Percentiles rank a stretch among this genome's conserved stretches.
These are phyloP conservation scores for Aspergillus pseudotamarii DNA, from an alignment of 2,329 filamentous ascomycete species.

Conservation along the genomic window DNA sequence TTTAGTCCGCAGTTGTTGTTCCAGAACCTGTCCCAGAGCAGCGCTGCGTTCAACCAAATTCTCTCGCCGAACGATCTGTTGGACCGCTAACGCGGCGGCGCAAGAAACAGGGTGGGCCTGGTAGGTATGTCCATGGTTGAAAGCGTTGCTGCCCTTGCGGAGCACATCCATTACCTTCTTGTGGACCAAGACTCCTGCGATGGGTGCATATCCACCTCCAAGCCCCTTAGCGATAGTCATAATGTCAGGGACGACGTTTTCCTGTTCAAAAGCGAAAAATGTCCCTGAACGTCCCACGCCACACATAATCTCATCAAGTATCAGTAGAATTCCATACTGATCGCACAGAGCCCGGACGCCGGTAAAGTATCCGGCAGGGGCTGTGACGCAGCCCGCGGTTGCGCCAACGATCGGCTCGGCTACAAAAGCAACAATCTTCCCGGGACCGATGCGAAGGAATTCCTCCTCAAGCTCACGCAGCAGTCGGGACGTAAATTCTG, in stretches of 20 bases:
- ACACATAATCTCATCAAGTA: conserved; percentile 10
- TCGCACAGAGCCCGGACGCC: background rate
- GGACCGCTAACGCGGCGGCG: conserved; percentile 5
- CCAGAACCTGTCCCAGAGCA: background rate
- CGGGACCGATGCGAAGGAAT: conserved; percentile 2
- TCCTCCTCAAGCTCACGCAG: conserved; percentile 4
- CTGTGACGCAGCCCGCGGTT: conserved; percentile 4
- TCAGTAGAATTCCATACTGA: background rate
- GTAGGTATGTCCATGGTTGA: conserved; percentile 6
- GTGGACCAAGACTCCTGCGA: conserved; percentile 4
- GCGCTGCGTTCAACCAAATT: background rate
- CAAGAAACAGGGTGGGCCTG: conserved; percentile 7
- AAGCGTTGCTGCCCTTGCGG: background rate
- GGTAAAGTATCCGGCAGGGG: conserved; percentile 1
- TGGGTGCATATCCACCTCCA: conserved; percentile 2
- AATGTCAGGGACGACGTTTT: background rate
- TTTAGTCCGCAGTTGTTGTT: background rate
- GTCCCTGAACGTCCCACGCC: conserved; percentile 7
- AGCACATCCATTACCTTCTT: conserved; percentile 7
- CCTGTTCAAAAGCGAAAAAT: conserved; percentile 8
- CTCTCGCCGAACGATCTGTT: conserved; percentile 1
- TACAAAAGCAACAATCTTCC: conserved; percentile 1
- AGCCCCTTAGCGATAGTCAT: conserved; percentile 8
- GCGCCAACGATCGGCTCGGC: conserved; percentile 6
- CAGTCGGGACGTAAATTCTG: background rate